These are phyloP conservation scores for Aegilops sharonensis DNA, from an alignment of 176 grass and related monocot species.

Conservation along the genomic window DNA sequence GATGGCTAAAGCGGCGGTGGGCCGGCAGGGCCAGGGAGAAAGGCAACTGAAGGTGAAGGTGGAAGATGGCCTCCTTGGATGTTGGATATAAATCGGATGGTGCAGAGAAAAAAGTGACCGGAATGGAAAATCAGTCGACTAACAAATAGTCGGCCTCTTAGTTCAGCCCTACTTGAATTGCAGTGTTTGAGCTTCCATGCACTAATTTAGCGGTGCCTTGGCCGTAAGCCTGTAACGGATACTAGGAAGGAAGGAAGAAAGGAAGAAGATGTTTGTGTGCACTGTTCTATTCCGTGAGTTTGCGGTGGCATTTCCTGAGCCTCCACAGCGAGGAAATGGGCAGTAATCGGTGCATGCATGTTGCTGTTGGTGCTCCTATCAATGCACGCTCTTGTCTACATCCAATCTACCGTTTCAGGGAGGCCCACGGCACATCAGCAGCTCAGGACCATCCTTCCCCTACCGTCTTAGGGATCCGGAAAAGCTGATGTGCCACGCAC, in stretches of 20 bases:
- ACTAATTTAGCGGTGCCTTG: background rate
- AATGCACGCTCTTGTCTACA: conserved; percentile 29
- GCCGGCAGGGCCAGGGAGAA: no score
- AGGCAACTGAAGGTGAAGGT: no score
- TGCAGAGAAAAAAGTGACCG: no score
- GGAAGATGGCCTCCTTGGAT: no score
- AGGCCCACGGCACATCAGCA: conserved; percentile 12
- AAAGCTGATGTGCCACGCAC: conserved; percentile 32
- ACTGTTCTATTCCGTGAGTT: conserved; percentile 38
- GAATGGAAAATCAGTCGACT: no score
- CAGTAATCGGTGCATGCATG: background rate
- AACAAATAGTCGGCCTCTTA: no score
- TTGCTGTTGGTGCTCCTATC: background rate
- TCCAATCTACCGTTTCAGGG: conserved; percentile 22
- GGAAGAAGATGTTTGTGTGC: background rate
- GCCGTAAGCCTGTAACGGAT: background rate
- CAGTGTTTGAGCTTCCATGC: no score
- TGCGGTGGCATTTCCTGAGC: conserved; percentile 25
- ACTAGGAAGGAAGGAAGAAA: background rate
- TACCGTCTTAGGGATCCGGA: conserved; percentile 38
- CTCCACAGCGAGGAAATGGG: background rate
- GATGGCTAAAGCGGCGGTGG: no score
- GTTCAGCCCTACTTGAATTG: no score
- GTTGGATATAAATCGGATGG: no score
- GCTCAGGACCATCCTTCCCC: conserved; percentile 17